Evolutionary conservation across 371 early-diverging fungal genomes (phyloP).

Genomic region (Apophysomyces ossiformis): DNA sequence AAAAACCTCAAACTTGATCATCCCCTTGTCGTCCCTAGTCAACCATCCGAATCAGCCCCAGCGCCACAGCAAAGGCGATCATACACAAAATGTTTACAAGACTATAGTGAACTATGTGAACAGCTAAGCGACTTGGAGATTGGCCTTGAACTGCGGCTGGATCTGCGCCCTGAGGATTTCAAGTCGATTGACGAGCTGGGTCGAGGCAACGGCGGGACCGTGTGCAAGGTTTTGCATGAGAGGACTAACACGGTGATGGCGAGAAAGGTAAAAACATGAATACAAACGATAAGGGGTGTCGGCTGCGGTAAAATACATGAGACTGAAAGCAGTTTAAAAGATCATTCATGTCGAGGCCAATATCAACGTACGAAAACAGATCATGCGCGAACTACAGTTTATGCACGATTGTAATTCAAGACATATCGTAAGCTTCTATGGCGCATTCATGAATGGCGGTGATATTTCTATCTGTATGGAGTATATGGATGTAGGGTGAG

Average conservation of each 20-base stretch:
- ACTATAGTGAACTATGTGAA: conserved; percentile 45
- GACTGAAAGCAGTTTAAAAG: conserved; percentile 38
- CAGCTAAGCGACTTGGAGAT: conserved; percentile 67
- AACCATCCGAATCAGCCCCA: conserved; percentile 5
- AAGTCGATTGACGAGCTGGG: conserved; percentile 80
- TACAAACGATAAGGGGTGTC: too few species aligned
- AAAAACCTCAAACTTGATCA: conserved; percentile 67
- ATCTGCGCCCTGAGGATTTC: conserved; percentile 85
- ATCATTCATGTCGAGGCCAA: conserved; percentile 81
- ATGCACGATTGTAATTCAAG: conserved; percentile 85
- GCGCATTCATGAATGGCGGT: conserved; percentile 82
- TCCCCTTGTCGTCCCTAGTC: conserved; percentile 40
- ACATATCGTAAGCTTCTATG: conserved; percentile 90
- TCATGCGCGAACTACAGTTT: conserved; percentile 86
- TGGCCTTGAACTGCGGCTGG: conserved; percentile 76
- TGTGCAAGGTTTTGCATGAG: conserved; percentile 76
- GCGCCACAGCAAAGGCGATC: conserved; percentile 16
- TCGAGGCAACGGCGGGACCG: conserved; percentile 87
- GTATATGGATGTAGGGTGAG: conserved; percentile 84
- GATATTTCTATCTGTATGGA: conserved; percentile 94
- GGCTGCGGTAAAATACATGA: not conserved
- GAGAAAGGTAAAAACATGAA: conserved; percentile 65
- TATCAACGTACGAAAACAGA: conserved; percentile 76
- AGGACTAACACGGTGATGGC: conserved; percentile 86
- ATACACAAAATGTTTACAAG: conserved; percentile 18